Evolutionary conservation across 441 rosid species (phyloP).

Genomic region (Populus hybrid): DNA sequence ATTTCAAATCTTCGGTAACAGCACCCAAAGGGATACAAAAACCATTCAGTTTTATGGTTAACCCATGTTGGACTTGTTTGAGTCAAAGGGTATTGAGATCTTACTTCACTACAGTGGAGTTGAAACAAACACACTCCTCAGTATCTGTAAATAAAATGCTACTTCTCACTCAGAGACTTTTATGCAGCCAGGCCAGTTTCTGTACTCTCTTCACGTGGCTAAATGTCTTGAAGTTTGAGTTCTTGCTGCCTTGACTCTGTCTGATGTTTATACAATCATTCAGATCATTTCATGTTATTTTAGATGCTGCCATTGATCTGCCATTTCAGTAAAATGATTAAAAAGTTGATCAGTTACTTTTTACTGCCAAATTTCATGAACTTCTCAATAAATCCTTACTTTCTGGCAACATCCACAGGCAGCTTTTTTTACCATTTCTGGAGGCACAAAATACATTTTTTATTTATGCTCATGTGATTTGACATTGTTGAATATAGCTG

Average conservation of each 20-base stretch:
- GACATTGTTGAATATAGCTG: slow-evolving; percentile 8
- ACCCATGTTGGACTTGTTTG: background rate
- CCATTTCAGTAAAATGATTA: background rate
- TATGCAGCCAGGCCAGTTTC: background rate
- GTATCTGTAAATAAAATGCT: background rate
- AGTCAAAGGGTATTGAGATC: background rate
- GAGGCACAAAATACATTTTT: background rate
- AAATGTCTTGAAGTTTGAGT: background rate
- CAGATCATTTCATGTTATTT: background rate
- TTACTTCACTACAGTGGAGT: background rate
- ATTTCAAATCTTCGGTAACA: background rate
- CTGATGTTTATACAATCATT: background rate
- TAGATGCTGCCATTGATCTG: background rate
- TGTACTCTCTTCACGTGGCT: background rate
- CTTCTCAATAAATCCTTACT: background rate
- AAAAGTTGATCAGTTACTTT: background rate
- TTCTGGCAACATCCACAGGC: background rate
- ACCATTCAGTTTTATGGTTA: background rate
- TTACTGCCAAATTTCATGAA: background rate
- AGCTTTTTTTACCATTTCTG: background rate
- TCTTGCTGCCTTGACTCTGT: background rate
- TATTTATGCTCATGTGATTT: background rate
- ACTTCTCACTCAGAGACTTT: background rate
- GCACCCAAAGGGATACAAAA: background rate
- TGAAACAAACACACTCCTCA: background rate